phyloP scores from a whole-genome alignment of 2,329 filamentous ascomycete species.

The Cryphonectria japonica region DNA sequence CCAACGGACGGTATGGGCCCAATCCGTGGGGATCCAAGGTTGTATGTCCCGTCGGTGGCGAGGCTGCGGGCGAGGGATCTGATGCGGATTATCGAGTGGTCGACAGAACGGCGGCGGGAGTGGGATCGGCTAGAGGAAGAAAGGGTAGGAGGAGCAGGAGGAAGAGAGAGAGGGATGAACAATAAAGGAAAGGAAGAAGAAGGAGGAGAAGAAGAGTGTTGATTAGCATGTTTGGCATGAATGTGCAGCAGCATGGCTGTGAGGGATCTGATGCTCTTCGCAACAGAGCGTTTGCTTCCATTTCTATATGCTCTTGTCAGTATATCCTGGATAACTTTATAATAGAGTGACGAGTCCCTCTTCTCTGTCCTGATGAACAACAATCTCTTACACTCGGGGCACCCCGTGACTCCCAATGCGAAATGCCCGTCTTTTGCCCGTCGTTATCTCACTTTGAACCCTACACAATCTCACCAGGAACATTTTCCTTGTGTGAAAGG shows the following conservation, averaged over 20 bases:
- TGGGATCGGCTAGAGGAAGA: neutral
- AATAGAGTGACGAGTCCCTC: too few relatives aligned
- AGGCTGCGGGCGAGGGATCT: neutral
- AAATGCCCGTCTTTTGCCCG: neutral
- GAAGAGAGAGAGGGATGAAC: neutral
- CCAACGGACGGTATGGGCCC: conserved; percentile 3
- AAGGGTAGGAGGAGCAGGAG: neutral
- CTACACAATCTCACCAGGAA: neutral
- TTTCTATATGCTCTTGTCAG: neutral
- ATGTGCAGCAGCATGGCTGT: too few relatives aligned
- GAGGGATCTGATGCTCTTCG: neutral
- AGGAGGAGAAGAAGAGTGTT: neutral
- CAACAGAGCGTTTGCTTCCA: neutral
- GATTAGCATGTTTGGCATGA: neutral
- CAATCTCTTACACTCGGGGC: neutral
- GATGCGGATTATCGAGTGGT: conserved; percentile 4
- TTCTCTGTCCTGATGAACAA: neutral
- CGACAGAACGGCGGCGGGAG: conserved; percentile 1
- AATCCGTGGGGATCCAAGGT: neutral
- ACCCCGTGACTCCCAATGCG: neutral
- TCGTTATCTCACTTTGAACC: neutral
- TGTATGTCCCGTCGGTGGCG: neutral
- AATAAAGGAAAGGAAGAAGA: neutral
- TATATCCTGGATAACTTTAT: too few relatives aligned
- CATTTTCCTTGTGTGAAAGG: neutral